Conservation (phyloP, 345 rosid genomes). For the Lepidium aucheri region DNA sequence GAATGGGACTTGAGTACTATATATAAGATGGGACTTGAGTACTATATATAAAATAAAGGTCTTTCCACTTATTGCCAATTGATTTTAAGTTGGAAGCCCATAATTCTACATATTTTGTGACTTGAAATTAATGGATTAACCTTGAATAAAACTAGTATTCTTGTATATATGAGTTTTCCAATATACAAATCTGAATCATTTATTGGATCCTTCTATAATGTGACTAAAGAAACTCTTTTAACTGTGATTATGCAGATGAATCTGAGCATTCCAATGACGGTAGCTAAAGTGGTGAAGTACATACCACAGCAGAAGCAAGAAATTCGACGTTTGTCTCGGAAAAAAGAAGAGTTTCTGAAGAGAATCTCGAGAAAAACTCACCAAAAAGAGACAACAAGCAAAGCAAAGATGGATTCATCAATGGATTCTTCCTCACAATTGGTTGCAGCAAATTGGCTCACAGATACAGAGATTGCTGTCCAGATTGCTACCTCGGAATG, state of each 20-base stretch:
- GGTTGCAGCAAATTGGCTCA: slow-evolving; percentile 34
- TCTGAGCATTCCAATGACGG: slow-evolving; percentile 45
- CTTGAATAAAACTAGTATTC: too few relatives aligned
- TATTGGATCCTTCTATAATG: too few relatives aligned
- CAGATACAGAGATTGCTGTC: slow-evolving; percentile 38
- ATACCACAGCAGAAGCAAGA: slow-evolving; percentile 47
- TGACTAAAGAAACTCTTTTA: too few relatives aligned
- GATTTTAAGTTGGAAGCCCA: too few relatives aligned
- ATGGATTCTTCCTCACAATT: slow-evolving; percentile 2
- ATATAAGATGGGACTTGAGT: too few relatives aligned
- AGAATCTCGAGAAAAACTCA: slow-evolving; percentile 1
- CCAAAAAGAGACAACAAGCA: slow-evolving; percentile 17
- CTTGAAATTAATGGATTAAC: background rate
- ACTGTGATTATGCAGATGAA: slow-evolving; percentile 30
- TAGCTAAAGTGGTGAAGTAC: slow-evolving; percentile 36
- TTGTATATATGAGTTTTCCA: too few relatives aligned
- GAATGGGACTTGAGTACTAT: too few relatives aligned
- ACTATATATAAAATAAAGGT: too few relatives aligned
- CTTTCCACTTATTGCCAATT: too few relatives aligned
- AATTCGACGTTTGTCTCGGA: slow-evolving; percentile 26
- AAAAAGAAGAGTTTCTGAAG: slow-evolving; percentile 41
- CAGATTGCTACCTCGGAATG: slow-evolving; percentile 33
- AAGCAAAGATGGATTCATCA: background rate
- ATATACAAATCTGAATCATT: too few relatives aligned
- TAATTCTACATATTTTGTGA: too few relatives aligned